Base-by-base conservation (phyloP, 768 basidiomycete genomes). In the Galerina sulciceps region DNA sequence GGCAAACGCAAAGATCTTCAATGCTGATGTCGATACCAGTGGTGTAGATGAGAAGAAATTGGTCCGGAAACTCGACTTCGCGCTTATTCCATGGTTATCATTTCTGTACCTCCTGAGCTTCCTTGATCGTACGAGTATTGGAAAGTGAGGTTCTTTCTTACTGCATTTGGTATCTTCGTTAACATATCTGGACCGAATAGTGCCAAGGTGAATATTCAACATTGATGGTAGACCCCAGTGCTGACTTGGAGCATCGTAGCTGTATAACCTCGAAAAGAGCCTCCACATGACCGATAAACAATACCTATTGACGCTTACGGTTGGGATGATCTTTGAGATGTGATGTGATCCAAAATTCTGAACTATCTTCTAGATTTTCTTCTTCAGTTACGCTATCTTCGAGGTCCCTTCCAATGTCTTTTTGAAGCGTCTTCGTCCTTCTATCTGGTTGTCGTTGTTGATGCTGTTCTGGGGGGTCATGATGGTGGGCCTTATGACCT, bases 351-450 rank as follows among this genome's bases (percentile, higher is more conserved):
- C 9, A 15, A 18, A 10, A 42, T 34, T 3, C 37, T 46, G 53
- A 34, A 64, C 31, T 48, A 11, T 44, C n/a, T 15, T 42, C 13
- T 35, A 76, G 75, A 73, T 76, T 47, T 78, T 85, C 64, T 85
- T 84, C 71, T 83, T 86, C 73, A 80, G 86, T 51, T 91, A 93
- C 66, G 80, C 87, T 2, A 66, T 90, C 23, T 92, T 92, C 59
- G 88, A 91, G 79, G 87, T 90, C 26, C 90, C 91, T 2, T 89
- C 87, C 13, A 90, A 91, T 59, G 73, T 90, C 2, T 85, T 89
- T 68, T 73, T 91, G 50, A 90, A 90, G 68, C 83, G 88, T 35
- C 77, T 91, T 34, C 80, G 89, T 0, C 91, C 91, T 0, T 91
- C 90, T 3, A 70, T 93, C 36, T 93, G 91, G 90, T 75, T 93